Evolutionary conservation across 2,329 filamentous ascomycete genomes (phyloP).

Genomic region (Lasiodiplodia hormozganensis): DNA sequence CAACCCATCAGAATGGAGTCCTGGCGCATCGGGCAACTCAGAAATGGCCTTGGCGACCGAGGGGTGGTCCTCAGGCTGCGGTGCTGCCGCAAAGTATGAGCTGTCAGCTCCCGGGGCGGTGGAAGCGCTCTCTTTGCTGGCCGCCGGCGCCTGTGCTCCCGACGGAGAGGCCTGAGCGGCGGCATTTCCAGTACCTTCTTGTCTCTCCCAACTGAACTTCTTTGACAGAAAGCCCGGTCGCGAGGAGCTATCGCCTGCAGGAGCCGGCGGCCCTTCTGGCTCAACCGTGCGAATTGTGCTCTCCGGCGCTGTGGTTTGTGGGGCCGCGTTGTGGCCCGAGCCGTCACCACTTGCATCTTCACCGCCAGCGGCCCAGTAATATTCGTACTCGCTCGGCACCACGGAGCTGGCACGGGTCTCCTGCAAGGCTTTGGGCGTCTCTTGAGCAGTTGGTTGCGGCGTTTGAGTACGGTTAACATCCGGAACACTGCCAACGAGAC

Average conservation of each 20-base stretch:
- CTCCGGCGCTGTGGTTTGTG: constrained; percentile 16
- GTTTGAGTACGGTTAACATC: constrained; percentile 8
- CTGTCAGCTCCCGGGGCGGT: constrained; percentile 12
- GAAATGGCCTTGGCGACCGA: constrained; percentile 22
- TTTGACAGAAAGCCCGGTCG: constrained; percentile 36
- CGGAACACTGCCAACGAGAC: constrained; percentile 12
- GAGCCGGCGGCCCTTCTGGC: constrained; percentile 10
- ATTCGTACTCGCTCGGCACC: constrained; percentile 70
- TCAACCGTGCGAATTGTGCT: constrained; percentile 23
- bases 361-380: constrained; percentile 66
- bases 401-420: constrained; percentile 66
- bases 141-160: constrained; percentile 14
- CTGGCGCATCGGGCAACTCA: constrained; percentile 21
- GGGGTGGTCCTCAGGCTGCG: neutral
- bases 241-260: constrained; percentile 18
- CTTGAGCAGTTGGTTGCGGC: constrained; percentile 15
- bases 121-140: constrained; percentile 12
- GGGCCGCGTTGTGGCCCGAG: constrained; percentile 11
- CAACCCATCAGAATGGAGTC: constrained; percentile 26
- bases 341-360: constrained; percentile 15
- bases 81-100: constrained; percentile 8
- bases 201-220: constrained; percentile 49
- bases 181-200: constrained; percentile 25
- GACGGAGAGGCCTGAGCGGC: constrained; percentile 19
- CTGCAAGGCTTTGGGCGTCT: constrained; percentile 28